These are phyloP conservation scores for Fragaria ananassa DNA, from an alignment of 306 rosid species.

Conservation along the genomic window DNA sequence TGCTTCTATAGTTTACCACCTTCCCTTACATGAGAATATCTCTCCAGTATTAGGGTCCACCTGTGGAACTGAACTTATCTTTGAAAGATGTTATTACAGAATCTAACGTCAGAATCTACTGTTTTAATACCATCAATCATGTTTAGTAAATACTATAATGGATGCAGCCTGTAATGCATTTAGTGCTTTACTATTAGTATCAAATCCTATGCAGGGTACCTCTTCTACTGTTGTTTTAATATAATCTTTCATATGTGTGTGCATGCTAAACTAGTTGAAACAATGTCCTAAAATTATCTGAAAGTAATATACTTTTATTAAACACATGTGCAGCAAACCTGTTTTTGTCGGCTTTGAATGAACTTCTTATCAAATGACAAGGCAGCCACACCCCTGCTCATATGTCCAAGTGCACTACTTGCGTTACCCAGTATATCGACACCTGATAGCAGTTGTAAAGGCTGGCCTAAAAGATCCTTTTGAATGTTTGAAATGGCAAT, in stretches of 20 bases:
- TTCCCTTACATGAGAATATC: neutral
- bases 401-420: slow-evolving; percentile 99
- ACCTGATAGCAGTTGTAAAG: slow-evolving; percentile 93
- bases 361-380: slow-evolving; percentile 97
- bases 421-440: slow-evolving; percentile 99
- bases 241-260: neutral
- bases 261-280: neutral
- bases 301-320: neutral
- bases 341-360: slow-evolving; percentile 91
- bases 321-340: slow-evolving; percentile 51
- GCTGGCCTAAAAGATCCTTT: slow-evolving; percentile 94
- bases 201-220: neutral
- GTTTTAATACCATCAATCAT: neutral
- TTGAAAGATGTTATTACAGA: neutral
- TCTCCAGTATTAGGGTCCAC: neutral
- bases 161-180: neutral
- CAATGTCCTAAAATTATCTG: neutral
- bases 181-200: neutral
- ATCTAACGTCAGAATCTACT: neutral
- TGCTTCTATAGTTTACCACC: neutral
- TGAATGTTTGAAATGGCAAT: slow-evolving; percentile 80
- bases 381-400: slow-evolving; percentile 99
- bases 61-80: neutral
- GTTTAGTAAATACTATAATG: neutral
- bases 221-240: neutral